phyloP scores from a whole-genome alignment of 2,329 filamentous ascomycete genomes.

The Colletotrichum sansevieriae region DNA sequence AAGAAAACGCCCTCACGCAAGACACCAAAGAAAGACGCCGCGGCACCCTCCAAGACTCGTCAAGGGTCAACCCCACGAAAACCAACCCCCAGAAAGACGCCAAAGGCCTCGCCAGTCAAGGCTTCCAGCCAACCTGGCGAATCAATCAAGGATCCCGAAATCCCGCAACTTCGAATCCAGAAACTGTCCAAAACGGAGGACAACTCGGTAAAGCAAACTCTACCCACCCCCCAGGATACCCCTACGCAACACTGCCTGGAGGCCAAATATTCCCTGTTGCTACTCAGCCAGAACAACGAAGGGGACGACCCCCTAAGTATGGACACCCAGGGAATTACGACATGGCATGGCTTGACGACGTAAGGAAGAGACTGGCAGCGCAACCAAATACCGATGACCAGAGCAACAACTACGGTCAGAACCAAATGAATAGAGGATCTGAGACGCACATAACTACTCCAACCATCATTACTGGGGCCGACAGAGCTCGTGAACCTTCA shows the following conservation, averaged over 20 bases:
- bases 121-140: neutral
- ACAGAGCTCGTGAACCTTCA: neutral
- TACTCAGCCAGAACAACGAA: neutral
- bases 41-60: neutral
- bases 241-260: conserved; percentile 6
- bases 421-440: neutral
- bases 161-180: neutral
- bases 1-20: conserved; percentile 20
- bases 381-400: neutral
- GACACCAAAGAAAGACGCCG: conserved; percentile 19
- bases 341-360: conserved; percentile 28
- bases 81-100: conserved; percentile 17
- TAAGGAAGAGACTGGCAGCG: neutral
- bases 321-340: conserved; percentile 16
- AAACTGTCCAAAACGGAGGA: conserved; percentile 3
- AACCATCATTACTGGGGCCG: neutral
- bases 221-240: conserved; percentile 11
- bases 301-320: neutral
- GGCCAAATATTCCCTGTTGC: neutral
- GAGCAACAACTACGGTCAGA: neutral
- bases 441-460: neutral
- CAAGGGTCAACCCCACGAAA: conserved; percentile 12
- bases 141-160: conserved; percentile 3
- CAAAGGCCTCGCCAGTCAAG: conserved; percentile 6
- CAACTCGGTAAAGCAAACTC: neutral